phyloP scores from a whole-genome alignment of 306 rosid species.

The Trichosanthes cucumerina region DNA sequence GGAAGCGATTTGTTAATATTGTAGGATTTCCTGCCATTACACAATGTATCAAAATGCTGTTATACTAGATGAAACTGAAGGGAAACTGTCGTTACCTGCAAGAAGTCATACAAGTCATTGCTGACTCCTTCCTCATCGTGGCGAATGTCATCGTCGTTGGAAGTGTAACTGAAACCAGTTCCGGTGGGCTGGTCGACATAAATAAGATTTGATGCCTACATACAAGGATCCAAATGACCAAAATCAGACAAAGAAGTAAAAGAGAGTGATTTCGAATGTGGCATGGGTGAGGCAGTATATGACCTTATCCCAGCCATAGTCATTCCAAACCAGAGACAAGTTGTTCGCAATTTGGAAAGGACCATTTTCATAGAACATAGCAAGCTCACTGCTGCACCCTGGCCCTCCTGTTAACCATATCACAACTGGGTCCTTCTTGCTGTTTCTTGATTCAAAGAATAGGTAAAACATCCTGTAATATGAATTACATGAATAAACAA shows the following conservation, averaged over 20 bases:
- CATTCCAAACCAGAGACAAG: slow-evolving; percentile 73
- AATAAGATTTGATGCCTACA: slow-evolving; percentile 76
- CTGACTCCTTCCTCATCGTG: slow-evolving; percentile 75
- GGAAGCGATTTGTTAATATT: background rate
- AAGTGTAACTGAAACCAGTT: slow-evolving; percentile 87
- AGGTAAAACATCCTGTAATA: slow-evolving; percentile 82
- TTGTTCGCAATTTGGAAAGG: slow-evolving; percentile 60
- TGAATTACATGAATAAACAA: background rate
- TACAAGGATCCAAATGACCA: background rate
- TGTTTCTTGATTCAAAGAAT: slow-evolving; percentile 77
- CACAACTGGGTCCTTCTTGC: slow-evolving; percentile 51
- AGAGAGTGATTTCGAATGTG: background rate
- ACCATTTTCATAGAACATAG: slow-evolving; percentile 89
- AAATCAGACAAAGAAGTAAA: background rate
- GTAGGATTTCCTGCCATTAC: background rate
- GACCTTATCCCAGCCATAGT: slow-evolving; percentile 91
- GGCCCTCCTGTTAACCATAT: slow-evolving; percentile 96
- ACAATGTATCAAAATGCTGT: background rate
- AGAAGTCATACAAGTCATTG: slow-evolving; percentile 74
- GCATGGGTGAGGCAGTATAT: background rate
- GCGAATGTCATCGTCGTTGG: slow-evolving; percentile 54
- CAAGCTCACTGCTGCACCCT: slow-evolving; percentile 90
- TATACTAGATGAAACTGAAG: background rate
- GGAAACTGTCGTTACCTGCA: slow-evolving; percentile 47
- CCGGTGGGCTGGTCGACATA: slow-evolving; percentile 83